phyloP scores from a whole-genome alignment of 2,329 filamentous ascomycete genomes.

The Torrubiella hemipterigena region DNA sequence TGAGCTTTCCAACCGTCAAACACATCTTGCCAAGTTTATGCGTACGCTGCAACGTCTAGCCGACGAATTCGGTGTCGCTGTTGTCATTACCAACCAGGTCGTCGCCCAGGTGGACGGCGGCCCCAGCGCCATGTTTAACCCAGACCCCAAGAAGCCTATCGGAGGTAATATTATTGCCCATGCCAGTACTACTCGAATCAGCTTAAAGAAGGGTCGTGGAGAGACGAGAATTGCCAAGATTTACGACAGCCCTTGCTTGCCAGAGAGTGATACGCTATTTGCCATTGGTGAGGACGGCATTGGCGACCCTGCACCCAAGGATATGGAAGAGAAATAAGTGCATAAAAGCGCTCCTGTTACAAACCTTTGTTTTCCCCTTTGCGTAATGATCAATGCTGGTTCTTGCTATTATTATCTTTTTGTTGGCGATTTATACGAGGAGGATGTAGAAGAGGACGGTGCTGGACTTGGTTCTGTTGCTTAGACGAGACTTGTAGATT shows the following conservation, averaged over 20 bases:
- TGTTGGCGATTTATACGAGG: no score
- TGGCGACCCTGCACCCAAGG: constrained; percentile 89
- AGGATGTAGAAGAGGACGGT: no score
- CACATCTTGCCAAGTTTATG: constrained; percentile 81
- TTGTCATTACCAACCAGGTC: constrained; percentile 97
- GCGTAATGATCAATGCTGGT: no score
- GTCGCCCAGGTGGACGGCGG: constrained; percentile 97
- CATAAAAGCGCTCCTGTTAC: no score
- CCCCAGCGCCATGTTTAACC: constrained; percentile 96
- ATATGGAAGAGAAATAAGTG: constrained; percentile 67
- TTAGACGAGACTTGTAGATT: no score
- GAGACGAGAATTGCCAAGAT: constrained; percentile 99
- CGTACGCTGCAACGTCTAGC: constrained; percentile 67
- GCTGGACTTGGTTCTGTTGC: no score
- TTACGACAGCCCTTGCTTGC: constrained; percentile 93
- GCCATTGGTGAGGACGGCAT: constrained; percentile 97
- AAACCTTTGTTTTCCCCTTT: no score
- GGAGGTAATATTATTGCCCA: constrained; percentile 98
- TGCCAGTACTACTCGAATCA: constrained; percentile 87
- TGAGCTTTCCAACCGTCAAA: constrained; percentile 87
- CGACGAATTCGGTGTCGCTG: constrained; percentile 86
- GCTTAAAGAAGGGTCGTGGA: constrained; percentile 85
- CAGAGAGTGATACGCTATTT: constrained; percentile 92
- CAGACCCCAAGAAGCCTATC: constrained; percentile 97
- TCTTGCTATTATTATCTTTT: no score